A percentile compares a stretch with the other conserved stretches of the same genome.
Conservation (phyloP, 345 rosid species). For the Corchorus capsularis region DNA sequence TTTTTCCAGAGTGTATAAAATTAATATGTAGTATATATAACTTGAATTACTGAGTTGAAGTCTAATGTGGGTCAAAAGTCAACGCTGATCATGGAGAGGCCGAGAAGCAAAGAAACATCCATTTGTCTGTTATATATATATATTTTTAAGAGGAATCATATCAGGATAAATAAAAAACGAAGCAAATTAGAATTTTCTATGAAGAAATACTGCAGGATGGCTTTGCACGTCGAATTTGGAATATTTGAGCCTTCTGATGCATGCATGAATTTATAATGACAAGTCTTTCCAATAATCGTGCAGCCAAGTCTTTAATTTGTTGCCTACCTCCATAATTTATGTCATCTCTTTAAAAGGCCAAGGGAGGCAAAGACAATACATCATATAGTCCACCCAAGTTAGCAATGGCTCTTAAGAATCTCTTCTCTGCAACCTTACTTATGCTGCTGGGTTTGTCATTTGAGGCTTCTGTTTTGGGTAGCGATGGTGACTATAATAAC, state of each 20-base stretch:
- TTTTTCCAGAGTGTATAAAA: too few species aligned
- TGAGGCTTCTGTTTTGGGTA: conserved; percentile 19
- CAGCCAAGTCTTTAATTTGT: conserved; percentile 27
- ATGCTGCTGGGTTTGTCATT: conserved; percentile 35
- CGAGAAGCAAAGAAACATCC: background rate
- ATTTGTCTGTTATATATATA: background rate
- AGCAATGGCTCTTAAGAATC: conserved; percentile 22
- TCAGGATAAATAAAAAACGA: background rate
- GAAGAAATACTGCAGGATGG: background rate
- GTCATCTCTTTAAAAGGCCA: conserved; percentile 7
- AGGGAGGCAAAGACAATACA: background rate
- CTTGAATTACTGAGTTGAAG: too few species aligned
- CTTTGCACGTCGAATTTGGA: conserved; percentile 7
- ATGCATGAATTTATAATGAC: conserved; percentile 9
- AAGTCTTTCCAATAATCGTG: conserved; percentile 27
- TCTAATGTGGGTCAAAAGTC: background rate
- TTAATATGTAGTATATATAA: too few species aligned
- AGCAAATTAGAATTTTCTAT: background rate
- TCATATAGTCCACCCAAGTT: background rate
- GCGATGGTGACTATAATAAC: background rate
- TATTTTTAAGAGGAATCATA: background rate
- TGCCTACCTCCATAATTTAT: conserved; percentile 3
- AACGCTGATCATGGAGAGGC: background rate
- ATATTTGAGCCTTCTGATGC: background rate
- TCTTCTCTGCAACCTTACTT: conserved; percentile 14